These are phyloP conservation scores for Cercospora canescens DNA, from an alignment of 2,329 filamentous ascomycete species.

Conservation along the genomic window DNA sequence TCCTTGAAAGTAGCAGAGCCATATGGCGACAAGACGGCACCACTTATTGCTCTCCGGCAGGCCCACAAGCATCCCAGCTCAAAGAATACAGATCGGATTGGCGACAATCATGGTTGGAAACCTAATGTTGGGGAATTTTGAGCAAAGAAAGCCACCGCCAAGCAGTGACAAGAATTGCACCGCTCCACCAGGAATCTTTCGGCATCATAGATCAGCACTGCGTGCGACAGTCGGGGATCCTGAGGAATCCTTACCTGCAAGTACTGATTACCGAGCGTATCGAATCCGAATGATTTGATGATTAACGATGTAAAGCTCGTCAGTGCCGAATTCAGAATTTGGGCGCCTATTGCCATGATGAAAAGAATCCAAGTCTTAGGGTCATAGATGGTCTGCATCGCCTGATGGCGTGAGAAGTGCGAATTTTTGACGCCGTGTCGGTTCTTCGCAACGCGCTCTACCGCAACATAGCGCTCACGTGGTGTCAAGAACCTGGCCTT, in stretches of 20 bases:
- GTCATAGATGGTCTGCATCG: constrained; percentile 52
- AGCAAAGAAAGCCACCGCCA: constrained; percentile 53
- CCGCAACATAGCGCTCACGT: constrained; percentile 37
- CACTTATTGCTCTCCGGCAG: constrained; percentile 55
- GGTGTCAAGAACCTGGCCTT: constrained; percentile 21
- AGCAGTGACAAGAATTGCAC: constrained; percentile 58
- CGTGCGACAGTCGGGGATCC: not conserved
- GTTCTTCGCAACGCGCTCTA: constrained; percentile 55
- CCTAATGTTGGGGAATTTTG: constrained; percentile 53
- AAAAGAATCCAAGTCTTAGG: constrained; percentile 63
- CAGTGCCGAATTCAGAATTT: constrained; percentile 58
- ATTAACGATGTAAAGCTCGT: constrained; percentile 56
- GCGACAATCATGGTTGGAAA: constrained; percentile 59
- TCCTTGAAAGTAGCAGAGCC: constrained; percentile 58
- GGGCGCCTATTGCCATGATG: constrained; percentile 54
- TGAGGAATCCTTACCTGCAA: constrained; percentile 46
- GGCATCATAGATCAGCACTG: not conserved
- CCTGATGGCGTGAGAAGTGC: constrained; percentile 43
- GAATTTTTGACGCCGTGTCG: constrained; percentile 57
- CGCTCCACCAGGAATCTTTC: constrained; percentile 56
- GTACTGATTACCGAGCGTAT: constrained; percentile 56
- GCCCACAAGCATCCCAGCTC: constrained; percentile 54
- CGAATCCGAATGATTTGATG: constrained; percentile 49
- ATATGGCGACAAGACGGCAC: constrained; percentile 58
- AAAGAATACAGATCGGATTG: constrained; percentile 57